Evolutionary conservation across 2,329 filamentous ascomycete genomes (phyloP).

Genomic region (Botrytis tulipae): DNA sequence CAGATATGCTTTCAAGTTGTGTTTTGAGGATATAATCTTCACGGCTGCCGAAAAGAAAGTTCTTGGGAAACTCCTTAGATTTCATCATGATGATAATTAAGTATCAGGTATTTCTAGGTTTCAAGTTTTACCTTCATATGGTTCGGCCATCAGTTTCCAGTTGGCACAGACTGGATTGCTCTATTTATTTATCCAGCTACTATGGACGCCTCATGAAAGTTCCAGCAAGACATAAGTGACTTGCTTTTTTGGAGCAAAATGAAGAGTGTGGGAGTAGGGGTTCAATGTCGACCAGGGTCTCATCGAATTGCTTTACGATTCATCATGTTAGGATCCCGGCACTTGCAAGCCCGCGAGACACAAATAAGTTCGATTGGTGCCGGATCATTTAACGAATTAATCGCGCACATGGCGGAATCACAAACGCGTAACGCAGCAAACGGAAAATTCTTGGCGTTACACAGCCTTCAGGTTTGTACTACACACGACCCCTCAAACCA

Average conservation of each 20-base stretch:
- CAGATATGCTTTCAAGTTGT: not conserved
- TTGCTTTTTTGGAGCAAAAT: not conserved
- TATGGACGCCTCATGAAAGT: not conserved
- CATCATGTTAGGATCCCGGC: not conserved
- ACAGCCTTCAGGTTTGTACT: not conserved
- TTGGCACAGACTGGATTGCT: not conserved
- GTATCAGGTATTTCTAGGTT: not conserved
- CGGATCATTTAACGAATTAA: not conserved
- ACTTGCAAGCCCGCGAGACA: not conserved
- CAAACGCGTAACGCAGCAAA: not conserved
- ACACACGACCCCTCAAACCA: not conserved
- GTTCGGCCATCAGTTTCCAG: not conserved
- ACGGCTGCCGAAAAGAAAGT: slow-evolving; percentile 1
- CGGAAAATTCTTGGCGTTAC: not conserved
- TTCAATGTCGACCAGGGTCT: not conserved
- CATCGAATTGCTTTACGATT: not conserved
- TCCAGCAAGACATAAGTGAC: not conserved
- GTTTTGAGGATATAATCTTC: slow-evolving; percentile 1
- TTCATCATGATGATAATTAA: not conserved
- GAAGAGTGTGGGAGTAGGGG: not conserved
- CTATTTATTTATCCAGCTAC: not conserved
- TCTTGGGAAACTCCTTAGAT: not conserved
- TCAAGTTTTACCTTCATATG: not conserved
- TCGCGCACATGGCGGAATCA: not conserved
- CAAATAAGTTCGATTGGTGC: not conserved